phyloP scores from a whole-genome alignment of 1,284 basidiomycete species.

The Trichosporon ovoides region DNA sequence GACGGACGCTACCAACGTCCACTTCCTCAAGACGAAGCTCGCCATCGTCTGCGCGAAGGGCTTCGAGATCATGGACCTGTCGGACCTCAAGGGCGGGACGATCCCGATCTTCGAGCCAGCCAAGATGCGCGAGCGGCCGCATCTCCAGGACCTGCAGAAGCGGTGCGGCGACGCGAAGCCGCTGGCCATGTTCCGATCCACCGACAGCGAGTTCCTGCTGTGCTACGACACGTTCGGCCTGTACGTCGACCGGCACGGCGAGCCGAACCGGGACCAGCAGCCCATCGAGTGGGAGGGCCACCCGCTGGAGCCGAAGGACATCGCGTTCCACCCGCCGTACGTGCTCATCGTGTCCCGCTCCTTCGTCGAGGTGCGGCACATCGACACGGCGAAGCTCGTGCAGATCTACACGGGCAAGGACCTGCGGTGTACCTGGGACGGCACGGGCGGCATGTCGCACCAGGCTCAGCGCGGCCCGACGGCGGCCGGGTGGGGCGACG shows the following conservation, averaged over 20 bases:
- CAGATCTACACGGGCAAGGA: constrained; percentile 83
- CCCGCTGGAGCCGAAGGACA: constrained; percentile 62
- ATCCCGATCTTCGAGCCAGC: constrained; percentile 62
- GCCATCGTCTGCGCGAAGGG: constrained; percentile 86
- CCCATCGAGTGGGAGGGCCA: constrained; percentile 90
- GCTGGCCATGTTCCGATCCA: constrained; percentile 85
- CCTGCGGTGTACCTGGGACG: constrained; percentile 79
- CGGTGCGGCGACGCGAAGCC: constrained; percentile 73
- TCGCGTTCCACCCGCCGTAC: constrained; percentile 82
- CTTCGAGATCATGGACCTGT: constrained; percentile 95
- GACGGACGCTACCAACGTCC: constrained; percentile 78
- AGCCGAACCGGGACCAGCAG: constrained; percentile 62
- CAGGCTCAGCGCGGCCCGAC: constrained; percentile 33
- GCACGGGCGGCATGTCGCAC: constrained; percentile 37
- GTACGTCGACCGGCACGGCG: constrained; percentile 58
- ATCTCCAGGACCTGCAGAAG: constrained; percentile 65
- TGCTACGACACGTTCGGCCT: constrained; percentile 92
- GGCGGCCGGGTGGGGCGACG: constrained; percentile 45
- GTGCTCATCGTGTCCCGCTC: constrained; percentile 83
- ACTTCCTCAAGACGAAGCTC: constrained; percentile 85
- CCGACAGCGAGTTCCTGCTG: constrained; percentile 82
- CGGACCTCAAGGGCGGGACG: constrained; percentile 78
- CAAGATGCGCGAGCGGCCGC: constrained; percentile 61
- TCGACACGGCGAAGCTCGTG: constrained; percentile 73
- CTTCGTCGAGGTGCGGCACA: constrained; percentile 88